A percentile compares a stretch with the other conserved stretches of the same genome.
These are phyloP conservation scores for Teratosphaeria pseudoeucalypti DNA, from an alignment of 2,329 filamentous ascomycete species.

Conservation along the genomic window DNA sequence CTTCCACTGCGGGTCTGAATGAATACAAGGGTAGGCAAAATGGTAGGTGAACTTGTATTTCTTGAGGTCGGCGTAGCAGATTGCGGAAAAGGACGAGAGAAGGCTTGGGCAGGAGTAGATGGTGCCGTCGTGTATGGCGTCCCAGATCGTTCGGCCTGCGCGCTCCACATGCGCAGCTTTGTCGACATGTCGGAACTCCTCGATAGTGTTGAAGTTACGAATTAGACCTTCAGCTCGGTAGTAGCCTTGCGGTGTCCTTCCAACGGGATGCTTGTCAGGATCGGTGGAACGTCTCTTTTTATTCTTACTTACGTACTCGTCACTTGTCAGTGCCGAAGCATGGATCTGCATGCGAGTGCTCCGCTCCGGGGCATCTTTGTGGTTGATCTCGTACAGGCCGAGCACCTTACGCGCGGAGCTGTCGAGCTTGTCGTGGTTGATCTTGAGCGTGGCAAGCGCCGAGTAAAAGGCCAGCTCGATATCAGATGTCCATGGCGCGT, in stretches of 20 bases:
- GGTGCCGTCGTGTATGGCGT: constrained; percentile 90
- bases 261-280: not conserved
- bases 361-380: constrained; percentile 57
- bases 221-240: constrained; percentile 87
- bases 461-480: constrained; percentile 94
- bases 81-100: constrained; percentile 74
- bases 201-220: constrained; percentile 90
- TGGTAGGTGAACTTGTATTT: constrained; percentile 98
- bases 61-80: constrained; percentile 92
- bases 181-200: constrained; percentile 80
- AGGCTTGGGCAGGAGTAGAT: constrained; percentile 93
- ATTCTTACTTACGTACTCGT: constrained; percentile 52
- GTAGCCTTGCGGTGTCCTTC: constrained; percentile 56
- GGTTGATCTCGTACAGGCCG: constrained; percentile 78
- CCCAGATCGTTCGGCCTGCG: constrained; percentile 85
- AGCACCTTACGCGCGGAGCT: constrained; percentile 80
- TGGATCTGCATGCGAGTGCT: constrained; percentile 86
- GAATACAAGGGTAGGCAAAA: constrained; percentile 90
- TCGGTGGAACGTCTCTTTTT: not conserved
- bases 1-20: constrained; percentile 78
- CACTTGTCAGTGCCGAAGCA: constrained; percentile 72
- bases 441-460: constrained; percentile 82
- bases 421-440: constrained; percentile 94
- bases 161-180: constrained; percentile 67
- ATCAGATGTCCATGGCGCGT: constrained; percentile 83